A percentile compares a stretch with the other conserved stretches of the same genome.
Conservation (phyloP, 192 early-diverging fungal species). For the Linnemannia elongata region DNA sequence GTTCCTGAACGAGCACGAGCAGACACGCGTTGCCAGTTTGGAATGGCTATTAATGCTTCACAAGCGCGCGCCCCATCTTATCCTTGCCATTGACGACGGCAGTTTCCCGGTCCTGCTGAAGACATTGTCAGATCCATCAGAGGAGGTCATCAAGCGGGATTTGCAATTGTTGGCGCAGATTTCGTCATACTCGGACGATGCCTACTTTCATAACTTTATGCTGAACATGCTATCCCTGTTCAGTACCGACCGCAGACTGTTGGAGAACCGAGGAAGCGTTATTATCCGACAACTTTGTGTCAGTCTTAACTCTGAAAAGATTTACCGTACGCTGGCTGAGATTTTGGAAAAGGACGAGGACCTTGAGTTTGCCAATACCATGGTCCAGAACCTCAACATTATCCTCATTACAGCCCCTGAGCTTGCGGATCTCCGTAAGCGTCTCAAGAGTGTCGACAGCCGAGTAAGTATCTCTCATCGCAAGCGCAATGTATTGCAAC, state of each 20-base stretch:
- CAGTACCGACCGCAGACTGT: conserved; percentile 85
- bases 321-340: conserved; percentile 89
- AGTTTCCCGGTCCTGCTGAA: conserved; percentile 91
- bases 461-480: conserved; percentile 42
- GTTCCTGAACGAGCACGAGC: conserved; percentile 91
- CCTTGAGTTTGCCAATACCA: conserved; percentile 94
- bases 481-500: too few relatives aligned
- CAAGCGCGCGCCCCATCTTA: conserved; percentile 89
- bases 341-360: conserved; percentile 91
- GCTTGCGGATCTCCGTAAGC: conserved; percentile 81
- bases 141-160: conserved; percentile 95
- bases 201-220: conserved; percentile 93
- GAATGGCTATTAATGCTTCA: conserved; percentile 99
- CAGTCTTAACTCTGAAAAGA: conserved; percentile 90
- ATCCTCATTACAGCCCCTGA: conserved; percentile 97
- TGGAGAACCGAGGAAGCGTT: conserved; percentile 91
- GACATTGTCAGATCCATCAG: conserved; percentile 91
- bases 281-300: conserved; percentile 96
- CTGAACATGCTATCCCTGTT: conserved; percentile 91
- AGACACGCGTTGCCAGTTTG: conserved; percentile 91
- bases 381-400: conserved; percentile 98
- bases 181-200: conserved; percentile 84
- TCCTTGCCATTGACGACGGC: conserved; percentile 89
- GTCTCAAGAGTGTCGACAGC: conserved; percentile 84
- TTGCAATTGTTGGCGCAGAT: conserved; percentile 96